phyloP scores from a whole-genome alignment of 768 basidiomycete genomes.

The Tulasnella sp. region DNA sequence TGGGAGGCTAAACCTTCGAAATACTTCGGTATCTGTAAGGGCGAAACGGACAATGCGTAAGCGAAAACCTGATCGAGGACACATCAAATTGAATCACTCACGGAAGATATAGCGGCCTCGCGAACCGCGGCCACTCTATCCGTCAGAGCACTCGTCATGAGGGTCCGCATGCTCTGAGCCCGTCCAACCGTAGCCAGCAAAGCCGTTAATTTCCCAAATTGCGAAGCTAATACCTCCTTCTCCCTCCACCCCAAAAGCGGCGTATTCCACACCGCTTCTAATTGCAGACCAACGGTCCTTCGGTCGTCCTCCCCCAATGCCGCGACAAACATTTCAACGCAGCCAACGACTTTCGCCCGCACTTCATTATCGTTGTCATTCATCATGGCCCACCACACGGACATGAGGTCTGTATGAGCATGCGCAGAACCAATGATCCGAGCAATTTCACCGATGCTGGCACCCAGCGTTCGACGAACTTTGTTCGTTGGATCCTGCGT shows the following conservation, averaged over 20 bases:
- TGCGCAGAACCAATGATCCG: conserved; percentile 66
- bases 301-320: conserved; percentile 39
- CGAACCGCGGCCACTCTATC: conserved; percentile 79
- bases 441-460: conserved; percentile 80
- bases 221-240: conserved; percentile 52
- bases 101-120: conserved; percentile 53
- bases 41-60: conserved; percentile 12
- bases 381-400: conserved; percentile 49
- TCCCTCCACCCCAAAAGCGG: conserved; percentile 65
- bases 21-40: conserved; percentile 22
- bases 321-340: conserved; percentile 42
- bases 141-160: conserved; percentile 51
- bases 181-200: conserved; percentile 28
- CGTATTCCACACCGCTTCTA: conserved; percentile 44
- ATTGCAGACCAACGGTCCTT: conserved; percentile 31
- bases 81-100: conserved; percentile 31
- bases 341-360: conserved; percentile 56
- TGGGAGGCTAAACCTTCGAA: conserved; percentile 22
- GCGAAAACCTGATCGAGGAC: not conserved
- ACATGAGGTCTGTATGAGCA: conserved; percentile 53
- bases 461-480: conserved; percentile 69
- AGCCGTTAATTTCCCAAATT: conserved; percentile 31
- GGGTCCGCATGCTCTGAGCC: conserved; percentile 36
- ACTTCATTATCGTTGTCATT: conserved; percentile 49
- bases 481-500: conserved; percentile 46